Base-by-base conservation (phyloP, 768 basidiomycete genomes). In the Boletus eberwhitei region DNA sequence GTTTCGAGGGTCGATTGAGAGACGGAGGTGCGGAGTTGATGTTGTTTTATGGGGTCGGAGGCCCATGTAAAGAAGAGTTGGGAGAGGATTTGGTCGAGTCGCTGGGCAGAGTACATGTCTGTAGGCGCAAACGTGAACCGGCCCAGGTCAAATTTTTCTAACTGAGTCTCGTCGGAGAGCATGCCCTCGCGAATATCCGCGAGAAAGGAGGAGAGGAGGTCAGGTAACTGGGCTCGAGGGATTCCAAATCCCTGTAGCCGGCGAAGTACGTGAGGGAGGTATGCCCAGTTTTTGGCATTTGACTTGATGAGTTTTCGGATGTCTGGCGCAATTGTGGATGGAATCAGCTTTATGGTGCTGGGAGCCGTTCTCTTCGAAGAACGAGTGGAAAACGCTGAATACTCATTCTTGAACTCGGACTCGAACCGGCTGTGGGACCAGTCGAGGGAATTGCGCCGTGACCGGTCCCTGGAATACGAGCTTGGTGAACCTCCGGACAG, bases 31-130 rank as follows among this genome's bases (percentile, higher is more conserved):
- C 62, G 50, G 31, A 77, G 64, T 35, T 61, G 50, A 17, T 54
- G 51, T 51, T 66, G 56, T 52, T 62, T 58, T 21, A 61, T 54
- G 11, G 73, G 73, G 43, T 74, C 64, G 5, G 76, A 67, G 5
- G 77, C 81, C 86, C 85, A 88, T 34, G 73, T 65, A 61, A 78
- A 85, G 57, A 88, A 77, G 24, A 82, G 72, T 26, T 75, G 77
- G 43, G 78, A 80, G 53, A 77, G 75, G n/a, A 79, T 73, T 55
- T 73, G 65, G 55, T 85, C 82, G n/a, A 77, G 59, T n/a, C 68
- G 61, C 19, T 69, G 63, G 9, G 19, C 52, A 12, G 55, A 62
- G 21, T 62, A 40, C 12, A 59, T 52, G 26, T 75, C 66, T 5
- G 71, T 50, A 12, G 73, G 45, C 11, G 73, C 65, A 26, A 76